Conservation (phyloP, 768 basidiomycete species). For the Cystofilobasidium ferigula region DNA sequence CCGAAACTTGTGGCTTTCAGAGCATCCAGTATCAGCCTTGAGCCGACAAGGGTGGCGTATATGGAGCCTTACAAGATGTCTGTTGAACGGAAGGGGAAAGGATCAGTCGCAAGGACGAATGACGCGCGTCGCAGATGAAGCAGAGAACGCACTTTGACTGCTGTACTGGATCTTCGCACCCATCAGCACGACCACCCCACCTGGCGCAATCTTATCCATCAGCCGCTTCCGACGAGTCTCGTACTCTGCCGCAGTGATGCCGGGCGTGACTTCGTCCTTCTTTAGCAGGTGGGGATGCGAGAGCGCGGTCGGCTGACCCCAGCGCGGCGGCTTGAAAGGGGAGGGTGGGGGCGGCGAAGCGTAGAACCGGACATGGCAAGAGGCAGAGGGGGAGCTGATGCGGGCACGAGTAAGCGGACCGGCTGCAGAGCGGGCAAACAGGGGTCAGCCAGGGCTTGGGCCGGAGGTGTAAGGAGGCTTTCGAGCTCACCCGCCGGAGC, state of each 20-base stretch:
- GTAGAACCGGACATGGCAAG: background rate
- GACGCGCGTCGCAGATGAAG: background rate
- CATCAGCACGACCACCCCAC: conserved; percentile 61
- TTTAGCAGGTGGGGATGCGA: conserved; percentile 75
- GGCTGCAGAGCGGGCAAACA: background rate
- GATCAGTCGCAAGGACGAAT: conserved; percentile 2
- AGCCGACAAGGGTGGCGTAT: background rate
- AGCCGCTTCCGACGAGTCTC: conserved; percentile 56
- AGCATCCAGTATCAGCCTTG: background rate
- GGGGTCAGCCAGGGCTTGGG: too few species aligned
- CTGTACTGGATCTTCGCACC: conserved; percentile 77
- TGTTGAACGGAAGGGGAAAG: conserved; percentile 35
- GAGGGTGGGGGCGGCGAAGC: background rate
- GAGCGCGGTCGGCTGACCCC: conserved; percentile 63
- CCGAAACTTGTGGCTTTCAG: conserved; percentile 76
- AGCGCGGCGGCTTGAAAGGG: conserved; percentile 54
- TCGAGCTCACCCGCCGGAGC: background rate
- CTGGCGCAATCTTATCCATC: conserved; percentile 62
- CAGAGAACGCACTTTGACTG: conserved; percentile 48
- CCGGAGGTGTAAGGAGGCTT: too few species aligned
- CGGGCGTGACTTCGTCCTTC: conserved; percentile 64
- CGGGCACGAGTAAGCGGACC: background rate
- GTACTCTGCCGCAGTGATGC: conserved; percentile 68
- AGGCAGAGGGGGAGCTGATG: background rate
- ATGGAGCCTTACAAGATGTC: conserved; percentile 60